Base-by-base conservation (phyloP, 2,329 filamentous ascomycete genomes). In the Nectriaceae sp. region DNA sequence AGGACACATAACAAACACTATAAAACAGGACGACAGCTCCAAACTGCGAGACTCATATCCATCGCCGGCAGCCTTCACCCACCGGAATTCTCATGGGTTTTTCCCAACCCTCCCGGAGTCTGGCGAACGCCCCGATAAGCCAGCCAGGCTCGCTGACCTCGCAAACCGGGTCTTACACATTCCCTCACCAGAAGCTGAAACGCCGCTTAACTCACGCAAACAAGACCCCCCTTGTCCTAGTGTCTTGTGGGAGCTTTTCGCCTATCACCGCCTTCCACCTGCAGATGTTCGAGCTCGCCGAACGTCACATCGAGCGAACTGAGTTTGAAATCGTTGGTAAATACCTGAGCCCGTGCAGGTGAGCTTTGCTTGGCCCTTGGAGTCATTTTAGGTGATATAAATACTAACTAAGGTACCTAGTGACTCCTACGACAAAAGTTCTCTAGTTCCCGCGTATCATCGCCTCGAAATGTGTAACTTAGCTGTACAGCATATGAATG, bases 211-310 rank as follows among this genome's bases (percentile, higher is more conserved):
- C 68, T 24, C 74, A 82, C 52, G 65, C 77, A 16, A 71, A 72
- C 51, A 83, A 79, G 65, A 83, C 75, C 16, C 84, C 84, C n/a
- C 73, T 88, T 21, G 81, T 87, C 4, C 77, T 87, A 44, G 82
- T 87, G 41, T 83, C 84, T 37, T 87, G 84, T 61, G 84, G 80
- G 41, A 80, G 76, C 64, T 90, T 89, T 70, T 88, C 84, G 0
- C 87, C 87, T n/a, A 83, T 85, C 45, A 88, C 85, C 4, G 87
- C 86, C 61, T 78, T 90, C 21, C 88, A 92, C 65, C 73, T 92
- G 53, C 84, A 88, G 65, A 91, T 92, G 85, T 91, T 92, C 65
- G 87, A 89, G 63, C 88, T 92, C 82, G 88, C 88, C 3, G 83
- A 84, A 60, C 88, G 91, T 70, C 90, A 85, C 67, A 85, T 84